Evolutionary conservation across 1,284 basidiomycete genomes (phyloP), one percentile per base, ranked within the genome.

Genomic region (Crucibulum parvulum): DNA sequence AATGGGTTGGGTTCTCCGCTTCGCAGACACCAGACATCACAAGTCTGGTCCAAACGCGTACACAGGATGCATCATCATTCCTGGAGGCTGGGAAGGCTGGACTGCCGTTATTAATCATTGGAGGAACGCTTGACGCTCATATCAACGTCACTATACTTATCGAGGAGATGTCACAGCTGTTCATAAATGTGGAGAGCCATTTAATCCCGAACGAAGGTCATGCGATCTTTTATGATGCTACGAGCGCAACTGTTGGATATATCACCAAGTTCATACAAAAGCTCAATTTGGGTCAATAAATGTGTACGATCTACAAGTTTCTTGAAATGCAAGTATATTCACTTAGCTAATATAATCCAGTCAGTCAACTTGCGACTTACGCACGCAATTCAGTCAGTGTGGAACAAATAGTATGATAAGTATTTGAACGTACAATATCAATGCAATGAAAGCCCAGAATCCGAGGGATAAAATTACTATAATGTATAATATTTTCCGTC

Each of bases 101-200:
- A 10, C 18, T 48, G 2, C 46, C 46, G 10, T 11, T 48, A 10
- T 24, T 48, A 24, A 24, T 24, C 24, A 10, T 48, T 15, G 24
- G 13, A 48, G 46, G 46, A 48, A 10, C 46, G 18, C 46, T n/a
- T 13, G 46, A 48, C 24, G 46, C 15, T 10, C 46, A 48, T 13
- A 24, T 48, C 18, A 48, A 56, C 10, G 41, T 57, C 2, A 34
- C 37, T 18, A 56, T 50, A 10, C 46, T 59, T 15, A 57, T 59
- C 16, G 66, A 64, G 41, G 54, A 56, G 15, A 48, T 61, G 45
- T 62, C 64, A 37, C 54, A 56, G 2, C 39, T 50, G 24, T 59
- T 66, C 31, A 59, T 63, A 43, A 64, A 64, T 38, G 59, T 71
- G 8, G 62, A 71, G 47, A 60, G 55, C 18, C 69, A 68, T 54